Base-by-base conservation (phyloP, 306 rosid genomes). In the Castanopsis chinensis region DNA sequence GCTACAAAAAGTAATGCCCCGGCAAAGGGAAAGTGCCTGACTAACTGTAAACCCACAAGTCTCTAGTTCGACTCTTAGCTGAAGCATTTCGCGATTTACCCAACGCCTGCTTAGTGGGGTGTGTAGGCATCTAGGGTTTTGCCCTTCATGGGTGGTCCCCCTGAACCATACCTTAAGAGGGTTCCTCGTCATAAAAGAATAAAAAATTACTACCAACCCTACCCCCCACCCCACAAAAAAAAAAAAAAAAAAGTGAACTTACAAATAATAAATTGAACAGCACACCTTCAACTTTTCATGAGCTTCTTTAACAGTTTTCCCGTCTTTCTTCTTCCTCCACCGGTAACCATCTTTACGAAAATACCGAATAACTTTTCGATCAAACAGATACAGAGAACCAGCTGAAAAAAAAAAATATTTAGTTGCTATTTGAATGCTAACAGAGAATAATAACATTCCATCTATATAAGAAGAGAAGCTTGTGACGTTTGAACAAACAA, bases 281-380 rank as follows among this genome's bases (percentile, higher is more conserved):
- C 94, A 90, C 92, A 90, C 97, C 94, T 92, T 92, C 90, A 92
- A 86, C 91, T 90, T 90, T 87, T 92, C 97, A 83, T 90, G 94
- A 37, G 94, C 92, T 89, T 92, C 97, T 89, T 83, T 90, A 58
- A 92, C 87, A 57, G 97, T 86, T 78, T 87, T 90, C 63, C 97
- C 97, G 78, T 90, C 97, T 82, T 87, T 90, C 79, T 90, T 92
- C 88, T 92, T 92, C 87, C 92, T 87, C 97, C 97, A 92, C 71
- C 88, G 69, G 65, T 92, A 91, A 82, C 97, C 95, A 80, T 92
- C 97, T 81, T 89, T 90, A 79, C 95, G 93, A 89, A 90, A 92
- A 80, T 86, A 89, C 21, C 95, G 86, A 35, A 90, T 87, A 71
- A 86, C 85, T 82, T 89, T 92, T 74, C 93, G 86, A 81, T 92